Percentiles rank a stretch among this genome's conserved stretches.
Evolutionary conservation across 768 basidiomycete species (phyloP).

Genomic region (Tubosaeta brunneosetosa): DNA sequence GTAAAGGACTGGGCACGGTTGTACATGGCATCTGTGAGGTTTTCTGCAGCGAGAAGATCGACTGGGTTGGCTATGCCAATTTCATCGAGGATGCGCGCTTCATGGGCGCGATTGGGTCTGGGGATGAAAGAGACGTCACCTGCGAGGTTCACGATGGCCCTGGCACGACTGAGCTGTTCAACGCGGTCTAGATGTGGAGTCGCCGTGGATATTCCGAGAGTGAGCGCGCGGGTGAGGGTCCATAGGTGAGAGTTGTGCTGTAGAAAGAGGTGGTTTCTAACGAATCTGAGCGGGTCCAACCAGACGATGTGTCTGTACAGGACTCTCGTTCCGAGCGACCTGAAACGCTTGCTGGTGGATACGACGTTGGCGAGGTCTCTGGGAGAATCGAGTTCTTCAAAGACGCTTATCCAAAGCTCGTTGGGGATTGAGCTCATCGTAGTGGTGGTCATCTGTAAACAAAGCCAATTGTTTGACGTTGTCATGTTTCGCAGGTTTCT

Average conservation of each 20-base stretch:
- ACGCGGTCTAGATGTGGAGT: slow-evolving; percentile 18
- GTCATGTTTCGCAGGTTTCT: not conserved
- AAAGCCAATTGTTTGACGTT: not conserved
- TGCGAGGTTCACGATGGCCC: slow-evolving; percentile 16
- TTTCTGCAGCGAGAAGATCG: slow-evolving; percentile 19
- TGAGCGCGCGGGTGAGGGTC: slow-evolving; percentile 19
- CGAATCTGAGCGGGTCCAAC: slow-evolving; percentile 27
- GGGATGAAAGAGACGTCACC: slow-evolving; percentile 14
- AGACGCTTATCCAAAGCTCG: slow-evolving; percentile 38
- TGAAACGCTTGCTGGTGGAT: slow-evolving; percentile 29
- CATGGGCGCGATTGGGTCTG: slow-evolving; percentile 19
- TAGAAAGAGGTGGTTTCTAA: slow-evolving; percentile 19
- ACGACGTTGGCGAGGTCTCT: slow-evolving; percentile 32
- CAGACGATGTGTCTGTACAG: slow-evolving; percentile 35
- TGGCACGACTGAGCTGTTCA: slow-evolving; percentile 27
- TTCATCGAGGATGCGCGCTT: slow-evolving; percentile 25
- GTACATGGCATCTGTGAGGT: slow-evolving; percentile 19
- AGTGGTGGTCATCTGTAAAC: not conserved
- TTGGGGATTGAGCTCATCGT: slow-evolving; percentile 28
- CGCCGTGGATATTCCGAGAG: slow-evolving; percentile 24
- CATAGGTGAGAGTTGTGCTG: slow-evolving; percentile 4
- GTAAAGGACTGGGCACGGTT: slow-evolving; percentile 23
- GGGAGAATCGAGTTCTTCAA: slow-evolving; percentile 30
- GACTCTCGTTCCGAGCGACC: slow-evolving; percentile 24
- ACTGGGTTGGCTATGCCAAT: slow-evolving; percentile 14